phyloP scores from a whole-genome alignment of 495 filamentous ascomycete species.

The Chaetomium fimeti region DNA sequence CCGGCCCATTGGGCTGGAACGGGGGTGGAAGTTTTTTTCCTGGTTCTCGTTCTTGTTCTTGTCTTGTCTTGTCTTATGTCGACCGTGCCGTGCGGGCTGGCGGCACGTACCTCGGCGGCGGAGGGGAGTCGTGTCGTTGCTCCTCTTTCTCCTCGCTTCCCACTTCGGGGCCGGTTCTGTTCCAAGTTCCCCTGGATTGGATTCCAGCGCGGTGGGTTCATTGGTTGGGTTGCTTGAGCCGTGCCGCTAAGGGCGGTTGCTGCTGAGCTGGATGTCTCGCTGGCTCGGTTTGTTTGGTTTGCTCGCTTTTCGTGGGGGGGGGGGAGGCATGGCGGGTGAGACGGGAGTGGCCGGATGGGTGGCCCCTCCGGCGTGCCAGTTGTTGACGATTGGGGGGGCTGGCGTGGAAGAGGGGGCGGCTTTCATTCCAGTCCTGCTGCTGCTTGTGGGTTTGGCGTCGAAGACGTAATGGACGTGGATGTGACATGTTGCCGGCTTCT shows the following conservation, averaged over 20 bases:
- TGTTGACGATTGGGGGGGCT: neutral
- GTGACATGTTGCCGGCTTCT: neutral
- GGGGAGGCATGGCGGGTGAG: neutral
- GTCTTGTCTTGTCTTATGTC: too few relatives aligned
- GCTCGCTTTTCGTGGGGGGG: neutral
- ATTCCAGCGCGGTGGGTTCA: neutral
- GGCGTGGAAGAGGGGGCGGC: neutral
- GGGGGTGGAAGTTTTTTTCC: neutral
- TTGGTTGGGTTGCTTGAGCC: neutral
- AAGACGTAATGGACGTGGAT: neutral
- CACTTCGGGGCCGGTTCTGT: neutral
- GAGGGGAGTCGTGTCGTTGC: neutral
- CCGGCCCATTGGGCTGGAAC: neutral
- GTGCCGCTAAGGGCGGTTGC: neutral
- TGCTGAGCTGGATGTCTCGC: neutral
- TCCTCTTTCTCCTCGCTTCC: neutral
- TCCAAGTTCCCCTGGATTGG: neutral
- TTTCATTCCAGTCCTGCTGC: neutral
- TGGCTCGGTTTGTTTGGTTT: neutral
- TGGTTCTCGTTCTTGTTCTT: too few relatives aligned
- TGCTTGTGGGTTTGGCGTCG: neutral
- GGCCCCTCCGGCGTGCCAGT: neutral
- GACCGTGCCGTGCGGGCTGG: too few relatives aligned
- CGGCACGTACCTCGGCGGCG: too few relatives aligned
- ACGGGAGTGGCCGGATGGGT: neutral